Evolutionary conservation across 2,329 filamentous ascomycete genomes (phyloP).

Genomic region (Claviceps lovelessii): DNA sequence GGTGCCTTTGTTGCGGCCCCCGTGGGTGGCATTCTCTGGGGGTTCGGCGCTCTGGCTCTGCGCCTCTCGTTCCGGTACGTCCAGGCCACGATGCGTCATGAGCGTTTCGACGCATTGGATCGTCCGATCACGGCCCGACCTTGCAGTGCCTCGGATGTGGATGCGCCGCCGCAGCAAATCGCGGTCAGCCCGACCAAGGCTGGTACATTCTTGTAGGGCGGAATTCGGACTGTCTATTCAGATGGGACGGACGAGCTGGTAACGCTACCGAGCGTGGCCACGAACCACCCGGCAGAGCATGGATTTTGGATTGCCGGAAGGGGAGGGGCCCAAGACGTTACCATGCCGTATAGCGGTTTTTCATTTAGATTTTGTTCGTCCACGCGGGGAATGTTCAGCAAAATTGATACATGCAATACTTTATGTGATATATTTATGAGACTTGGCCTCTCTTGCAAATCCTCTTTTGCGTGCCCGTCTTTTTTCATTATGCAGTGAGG

Average conservation of each 20-base stretch:
- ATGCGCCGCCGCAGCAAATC: slow-evolving; percentile 14
- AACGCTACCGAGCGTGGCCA: too few relatives aligned
- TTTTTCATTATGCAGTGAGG: neutral
- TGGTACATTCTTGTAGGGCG: slow-evolving; percentile 40
- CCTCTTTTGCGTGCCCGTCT: neutral
- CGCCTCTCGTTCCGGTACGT: slow-evolving; percentile 46
- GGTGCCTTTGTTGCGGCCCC: slow-evolving; percentile 72
- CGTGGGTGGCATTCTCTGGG: slow-evolving; percentile 60
- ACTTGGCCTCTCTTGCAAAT: neutral
- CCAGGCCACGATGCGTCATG: slow-evolving; percentile 41
- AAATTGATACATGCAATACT: too few relatives aligned
- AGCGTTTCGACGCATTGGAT: slow-evolving; percentile 54
- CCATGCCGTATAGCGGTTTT: too few relatives aligned
- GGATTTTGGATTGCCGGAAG: neutral
- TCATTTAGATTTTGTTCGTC: too few relatives aligned
- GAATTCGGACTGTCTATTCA: too few relatives aligned
- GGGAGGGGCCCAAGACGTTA: too few relatives aligned
- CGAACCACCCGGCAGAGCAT: too few relatives aligned
- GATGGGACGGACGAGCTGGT: too few relatives aligned
- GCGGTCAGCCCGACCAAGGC: slow-evolving; percentile 21
- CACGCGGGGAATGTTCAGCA: too few relatives aligned
- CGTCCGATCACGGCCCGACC: slow-evolving; percentile 24
- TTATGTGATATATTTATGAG: neutral
- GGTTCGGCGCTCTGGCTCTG: slow-evolving; percentile 44
- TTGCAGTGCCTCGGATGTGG: slow-evolving; percentile 1